Base-by-base conservation (phyloP, 768 basidiomycete genomes). In the Amanita thiersii region DNA sequence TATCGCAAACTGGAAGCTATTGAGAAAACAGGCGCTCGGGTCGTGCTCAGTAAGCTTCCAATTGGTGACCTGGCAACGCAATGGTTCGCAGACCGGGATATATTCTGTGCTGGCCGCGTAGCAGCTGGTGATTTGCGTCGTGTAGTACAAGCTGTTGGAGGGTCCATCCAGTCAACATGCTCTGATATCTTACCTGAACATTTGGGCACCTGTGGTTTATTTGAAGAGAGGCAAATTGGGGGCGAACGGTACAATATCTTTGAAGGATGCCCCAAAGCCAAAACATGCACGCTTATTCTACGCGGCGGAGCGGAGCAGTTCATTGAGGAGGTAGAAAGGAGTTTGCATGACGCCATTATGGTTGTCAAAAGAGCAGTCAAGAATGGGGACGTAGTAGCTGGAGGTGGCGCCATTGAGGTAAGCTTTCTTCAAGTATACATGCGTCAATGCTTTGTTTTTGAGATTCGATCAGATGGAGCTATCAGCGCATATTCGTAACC, bases 31-130 rank as follows among this genome's bases (percentile, higher is more conserved):
- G 96, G 94, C 29, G 96, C 96, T 20, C 93, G 93, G 58, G 90
- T 99, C 48, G 92, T 99, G 26, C 72, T 99, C 50, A 96, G 92
- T 67, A 96, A 97, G 63, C 77, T 99, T 7, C 96, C 96, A 8
- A 98, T 98, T 54, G 96, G 96, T 21, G 96, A 99, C 66, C 72
- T 99, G 29, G 96, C 96, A 1, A 98, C 96, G 2, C 96, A 98
- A 58, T 99, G 92, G 86, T 99, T 99, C 57, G 94, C 96, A 30
- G 96, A 98, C 66, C 81, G 96, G 25, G 85, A 93, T 56, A 97
- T 99, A 56, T 99, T 99, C 73, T 98, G 96, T 52, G 96, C 96
- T 45, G 96, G 96, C 29, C 88, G 96, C 39, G 96, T 99, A 28
- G 74, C 81, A 25, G 80, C 83, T 4, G 88, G 74, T 28, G 96